phyloP scores from a whole-genome alignment of 345 rosid genomes.

The Tarenaya hassleriana region DNA sequence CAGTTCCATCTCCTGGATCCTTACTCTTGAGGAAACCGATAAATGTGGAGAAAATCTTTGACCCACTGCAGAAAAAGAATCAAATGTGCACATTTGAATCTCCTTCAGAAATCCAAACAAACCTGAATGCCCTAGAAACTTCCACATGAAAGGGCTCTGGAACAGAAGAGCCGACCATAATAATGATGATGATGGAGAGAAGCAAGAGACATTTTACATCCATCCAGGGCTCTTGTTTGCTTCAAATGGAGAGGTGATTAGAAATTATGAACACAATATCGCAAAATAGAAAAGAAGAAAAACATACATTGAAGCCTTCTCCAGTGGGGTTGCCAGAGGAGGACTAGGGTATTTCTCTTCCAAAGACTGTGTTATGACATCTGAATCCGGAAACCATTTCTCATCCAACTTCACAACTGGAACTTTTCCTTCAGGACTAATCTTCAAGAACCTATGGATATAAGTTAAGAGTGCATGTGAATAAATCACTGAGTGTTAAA shows the following conservation, averaged over 20 bases:
- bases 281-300: background rate
- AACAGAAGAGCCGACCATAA: too few species aligned
- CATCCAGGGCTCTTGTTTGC: background rate
- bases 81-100: constrained; percentile 3
- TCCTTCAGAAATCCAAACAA: background rate
- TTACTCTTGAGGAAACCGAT: constrained; percentile 90
- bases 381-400: constrained; percentile 92
- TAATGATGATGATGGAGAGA: too few species aligned
- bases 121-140: too few species aligned
- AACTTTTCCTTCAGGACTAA: constrained; percentile 88
- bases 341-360: constrained; percentile 92
- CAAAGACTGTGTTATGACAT: constrained; percentile 69
- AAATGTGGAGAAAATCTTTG: constrained; percentile 80
- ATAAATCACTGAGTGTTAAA: background rate
- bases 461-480: background rate
- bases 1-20: constrained; percentile 72
- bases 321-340: constrained; percentile 64
- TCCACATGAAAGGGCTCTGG: too few species aligned
- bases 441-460: constrained; percentile 59
- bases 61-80: constrained; percentile 51
- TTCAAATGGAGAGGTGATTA: background rate
- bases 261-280: background rate
- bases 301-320: constrained; percentile 76
- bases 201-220: background rate
- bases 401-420: constrained; percentile 78